Base-by-base conservation (phyloP, 108 stramenopile genomes). In the Nannochloropsis salina region DNA sequence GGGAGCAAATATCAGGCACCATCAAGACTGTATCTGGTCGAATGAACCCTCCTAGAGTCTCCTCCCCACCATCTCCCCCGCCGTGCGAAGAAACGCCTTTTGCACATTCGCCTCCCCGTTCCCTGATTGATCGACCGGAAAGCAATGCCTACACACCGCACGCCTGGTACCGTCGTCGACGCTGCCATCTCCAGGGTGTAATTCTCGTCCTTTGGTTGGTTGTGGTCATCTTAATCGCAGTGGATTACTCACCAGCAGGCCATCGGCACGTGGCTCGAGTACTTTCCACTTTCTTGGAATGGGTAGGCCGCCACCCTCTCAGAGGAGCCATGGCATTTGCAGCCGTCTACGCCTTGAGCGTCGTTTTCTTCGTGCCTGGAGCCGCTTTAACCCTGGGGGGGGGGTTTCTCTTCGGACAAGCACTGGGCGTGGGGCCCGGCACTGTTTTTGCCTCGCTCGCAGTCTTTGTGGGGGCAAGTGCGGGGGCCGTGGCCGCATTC, bases 271-370 rank as follows among this genome's bases (percentile, higher is more conserved):
- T 74, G 61, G 61, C 61, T 20, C 61, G n/a, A 15, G n/a, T 5
- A 15, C 44, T 82, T 20, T 44, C 44, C 82, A n/a, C 82, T 44
- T 82, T 82, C 44, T n/a, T 82, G 18, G 43, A 15, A 2, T 82
- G 82, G 82, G 82, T 82, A 20, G 82, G 44, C 42, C 43, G 44
- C n/a, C 42, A 82, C 5, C 82, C 82, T 20, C 2, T 20, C 15
- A 20, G 20, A n/a, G 82, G 82, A 44, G 82, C 44, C 15, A 44
- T 82, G 42, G 82, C 82, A n/a, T 82, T 82, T n/a, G 82, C 82
- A 20, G 82, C 20, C 44, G 82, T 82, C 2, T 82, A 82, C 4
- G 42, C 43, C 2, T 20, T 82, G 2, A 20, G 43, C 43, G 44
- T 44, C 42, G n/a, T 82, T 44, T 44, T 82, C 42, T 82, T 42